phyloP scores from a whole-genome alignment of 371 early-diverging fungal genomes.

The Lichtheimia hyalospora region DNA sequence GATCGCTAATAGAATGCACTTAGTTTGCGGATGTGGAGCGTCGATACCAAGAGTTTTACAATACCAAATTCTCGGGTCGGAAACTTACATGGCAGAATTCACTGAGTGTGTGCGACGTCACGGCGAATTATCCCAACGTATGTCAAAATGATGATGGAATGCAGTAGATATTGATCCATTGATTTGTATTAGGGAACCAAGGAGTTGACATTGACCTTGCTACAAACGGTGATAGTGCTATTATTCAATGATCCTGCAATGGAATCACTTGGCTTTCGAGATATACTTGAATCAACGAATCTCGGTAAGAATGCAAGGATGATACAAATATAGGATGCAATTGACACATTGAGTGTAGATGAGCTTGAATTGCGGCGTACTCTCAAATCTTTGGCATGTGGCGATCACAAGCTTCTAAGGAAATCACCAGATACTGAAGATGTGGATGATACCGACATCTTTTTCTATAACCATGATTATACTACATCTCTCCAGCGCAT shows the following conservation, averaged over 20 bases:
- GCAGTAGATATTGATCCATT: background rate
- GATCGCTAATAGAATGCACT: background rate
- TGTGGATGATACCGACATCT: constrained; percentile 63
- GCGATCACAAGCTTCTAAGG: constrained; percentile 71
- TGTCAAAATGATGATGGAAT: background rate
- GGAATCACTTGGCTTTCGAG: constrained; percentile 59
- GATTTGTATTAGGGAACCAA: constrained; percentile 18
- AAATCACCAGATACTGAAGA: constrained; percentile 61
- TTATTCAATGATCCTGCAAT: constrained; percentile 67
- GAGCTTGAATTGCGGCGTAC: constrained; percentile 74
- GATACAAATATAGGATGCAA: background rate
- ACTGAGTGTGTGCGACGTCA: constrained; percentile 75
- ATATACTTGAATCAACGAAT: constrained; percentile 66
- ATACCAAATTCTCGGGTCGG: constrained; percentile 72
- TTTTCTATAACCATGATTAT: constrained; percentile 70
- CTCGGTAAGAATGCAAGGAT: constrained; percentile 45
- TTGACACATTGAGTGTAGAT: constrained; percentile 35
- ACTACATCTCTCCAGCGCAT: constrained; percentile 63
- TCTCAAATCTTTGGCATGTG: constrained; percentile 83
- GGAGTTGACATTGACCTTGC: constrained; percentile 59
- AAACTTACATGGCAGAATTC: constrained; percentile 85
- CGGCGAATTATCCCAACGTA: constrained; percentile 66
- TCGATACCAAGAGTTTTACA: constrained; percentile 76
- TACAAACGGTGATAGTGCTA: constrained; percentile 75
- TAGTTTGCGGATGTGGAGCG: constrained; percentile 57